Conservation (phyloP, 1,284 basidiomycete genomes). For the Neolentinus lepideus region DNA sequence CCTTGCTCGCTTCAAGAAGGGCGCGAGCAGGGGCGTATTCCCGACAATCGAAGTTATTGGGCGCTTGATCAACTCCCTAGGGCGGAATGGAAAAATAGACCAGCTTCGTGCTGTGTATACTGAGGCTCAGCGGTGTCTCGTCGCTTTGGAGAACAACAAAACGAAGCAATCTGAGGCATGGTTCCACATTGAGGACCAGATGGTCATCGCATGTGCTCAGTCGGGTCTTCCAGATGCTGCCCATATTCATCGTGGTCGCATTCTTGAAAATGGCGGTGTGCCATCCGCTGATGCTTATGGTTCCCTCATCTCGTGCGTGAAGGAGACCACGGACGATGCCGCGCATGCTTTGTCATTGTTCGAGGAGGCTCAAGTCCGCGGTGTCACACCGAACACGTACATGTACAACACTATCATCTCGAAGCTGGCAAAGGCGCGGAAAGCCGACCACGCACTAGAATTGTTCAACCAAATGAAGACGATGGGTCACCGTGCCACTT, state of each 20-base stretch:
- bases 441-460: slow-evolving; percentile 82
- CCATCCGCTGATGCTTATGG: slow-evolving; percentile 89
- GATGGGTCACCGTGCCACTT: slow-evolving; percentile 58
- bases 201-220: slow-evolving; percentile 82
- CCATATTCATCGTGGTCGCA: slow-evolving; percentile 73
- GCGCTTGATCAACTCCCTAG: slow-evolving; percentile 61
- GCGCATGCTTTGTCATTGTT: slow-evolving; percentile 81
- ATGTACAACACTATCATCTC: slow-evolving; percentile 96
- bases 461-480: slow-evolving; percentile 85
- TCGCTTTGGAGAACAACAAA: slow-evolving; percentile 36
- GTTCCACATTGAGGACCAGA: slow-evolving; percentile 79
- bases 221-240: slow-evolving; percentile 75
- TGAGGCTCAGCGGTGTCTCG: slow-evolving; percentile 60
- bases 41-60: slow-evolving; percentile 52
- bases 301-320: slow-evolving; percentile 79
- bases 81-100: slow-evolving; percentile 52
- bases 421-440: slow-evolving; percentile 87
- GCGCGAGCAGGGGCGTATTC: slow-evolving; percentile 30
- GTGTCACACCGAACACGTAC: slow-evolving; percentile 76
- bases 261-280: slow-evolving; percentile 70
- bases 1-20: slow-evolving; percentile 31
- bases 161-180: slow-evolving; percentile 53
- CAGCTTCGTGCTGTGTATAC: slow-evolving; percentile 65
- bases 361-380: slow-evolving; percentile 67
- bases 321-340: slow-evolving; percentile 92